phyloP scores from a whole-genome alignment of 2,329 filamentous ascomycete genomes.

The Fusarium sp. region DNA sequence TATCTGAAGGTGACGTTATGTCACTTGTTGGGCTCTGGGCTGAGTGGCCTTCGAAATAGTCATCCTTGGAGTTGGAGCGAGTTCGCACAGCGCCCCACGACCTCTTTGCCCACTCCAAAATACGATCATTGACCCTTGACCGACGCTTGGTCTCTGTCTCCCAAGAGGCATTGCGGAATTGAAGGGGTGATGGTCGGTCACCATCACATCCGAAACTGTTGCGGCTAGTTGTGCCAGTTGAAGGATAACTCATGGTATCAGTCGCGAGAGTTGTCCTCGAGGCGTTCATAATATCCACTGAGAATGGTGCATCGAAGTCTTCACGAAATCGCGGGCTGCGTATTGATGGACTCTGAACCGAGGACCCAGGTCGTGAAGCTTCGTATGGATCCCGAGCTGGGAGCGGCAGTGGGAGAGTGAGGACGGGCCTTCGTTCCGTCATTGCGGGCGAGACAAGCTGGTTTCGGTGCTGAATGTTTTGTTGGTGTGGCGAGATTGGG shows the following conservation, averaged over 20 bases:
- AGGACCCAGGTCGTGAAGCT: slow-evolving; percentile 34
- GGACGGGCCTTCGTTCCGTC: slow-evolving; percentile 44
- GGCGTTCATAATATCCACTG: slow-evolving; percentile 49
- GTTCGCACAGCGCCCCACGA: slow-evolving; percentile 46
- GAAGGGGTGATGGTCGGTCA: slow-evolving; percentile 35
- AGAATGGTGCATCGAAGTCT: slow-evolving; percentile 54
- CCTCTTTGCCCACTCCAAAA: slow-evolving; percentile 50
- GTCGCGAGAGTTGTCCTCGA: slow-evolving; percentile 45
- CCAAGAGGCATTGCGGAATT: slow-evolving; percentile 44
- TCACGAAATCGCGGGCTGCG: slow-evolving; percentile 52
- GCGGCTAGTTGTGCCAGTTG: slow-evolving; percentile 34
- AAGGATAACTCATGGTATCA: slow-evolving; percentile 43
- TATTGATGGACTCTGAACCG: slow-evolving; percentile 34
- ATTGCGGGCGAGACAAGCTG: slow-evolving; percentile 36
- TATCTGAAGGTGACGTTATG: slow-evolving; percentile 24
- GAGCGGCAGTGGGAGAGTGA: slow-evolving; percentile 46
- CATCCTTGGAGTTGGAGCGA: slow-evolving; percentile 39
- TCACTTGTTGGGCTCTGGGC: slow-evolving; percentile 33
- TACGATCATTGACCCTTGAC: slow-evolving; percentile 48
- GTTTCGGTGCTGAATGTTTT: slow-evolving; percentile 9
- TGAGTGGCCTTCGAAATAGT: slow-evolving; percentile 34
- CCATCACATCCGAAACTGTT: slow-evolving; percentile 44
- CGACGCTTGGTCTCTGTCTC: slow-evolving; percentile 44
- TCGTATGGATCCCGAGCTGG: slow-evolving; percentile 37
- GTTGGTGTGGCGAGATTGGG: background rate